Evolutionary conservation across 2,329 filamentous ascomycete species (phyloP).

Genomic region (Sphaceloma murrayae): DNA sequence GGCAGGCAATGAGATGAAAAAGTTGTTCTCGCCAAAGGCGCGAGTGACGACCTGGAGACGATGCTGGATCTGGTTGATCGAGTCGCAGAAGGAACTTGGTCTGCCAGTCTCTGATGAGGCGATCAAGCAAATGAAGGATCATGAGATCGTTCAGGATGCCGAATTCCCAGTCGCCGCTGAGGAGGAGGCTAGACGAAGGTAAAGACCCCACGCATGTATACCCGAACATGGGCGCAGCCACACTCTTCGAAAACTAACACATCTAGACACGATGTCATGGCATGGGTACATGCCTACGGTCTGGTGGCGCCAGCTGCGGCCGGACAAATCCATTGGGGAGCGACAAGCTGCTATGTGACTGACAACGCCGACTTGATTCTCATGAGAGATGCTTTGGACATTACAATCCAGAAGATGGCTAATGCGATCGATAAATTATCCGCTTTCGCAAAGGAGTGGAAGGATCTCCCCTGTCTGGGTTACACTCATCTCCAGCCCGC

Average conservation of each 20-base stretch:
- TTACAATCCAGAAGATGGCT: constrained; percentile 69
- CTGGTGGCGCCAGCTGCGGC: constrained; percentile 64
- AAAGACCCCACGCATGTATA: too few relatives aligned
- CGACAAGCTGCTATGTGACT: constrained; percentile 55
- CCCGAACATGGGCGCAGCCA: too few relatives aligned
- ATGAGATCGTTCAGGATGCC: constrained; percentile 38
- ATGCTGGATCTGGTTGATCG: constrained; percentile 77
- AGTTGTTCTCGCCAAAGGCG: constrained; percentile 68
- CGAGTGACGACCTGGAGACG: constrained; percentile 71
- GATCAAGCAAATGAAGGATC: constrained; percentile 38
- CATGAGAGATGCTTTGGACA: constrained; percentile 61
- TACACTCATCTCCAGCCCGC: constrained; percentile 66
- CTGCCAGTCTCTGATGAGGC: constrained; percentile 62
- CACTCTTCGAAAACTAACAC: background rate
- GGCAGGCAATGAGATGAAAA: constrained; percentile 55
- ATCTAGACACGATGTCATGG: constrained; percentile 43
- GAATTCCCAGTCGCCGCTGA: constrained; percentile 40
- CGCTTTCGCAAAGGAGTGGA: constrained; percentile 62
- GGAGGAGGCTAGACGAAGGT: constrained; percentile 38
- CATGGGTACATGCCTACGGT: constrained; percentile 53
- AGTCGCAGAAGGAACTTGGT: constrained; percentile 72
- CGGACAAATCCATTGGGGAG: constrained; percentile 72
- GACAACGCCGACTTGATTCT: constrained; percentile 74
- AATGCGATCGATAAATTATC: constrained; percentile 67
- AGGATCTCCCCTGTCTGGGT: constrained; percentile 60